Base-by-base conservation (phyloP, 208 protist species). In the Novymonas esmeraldas region DNA sequence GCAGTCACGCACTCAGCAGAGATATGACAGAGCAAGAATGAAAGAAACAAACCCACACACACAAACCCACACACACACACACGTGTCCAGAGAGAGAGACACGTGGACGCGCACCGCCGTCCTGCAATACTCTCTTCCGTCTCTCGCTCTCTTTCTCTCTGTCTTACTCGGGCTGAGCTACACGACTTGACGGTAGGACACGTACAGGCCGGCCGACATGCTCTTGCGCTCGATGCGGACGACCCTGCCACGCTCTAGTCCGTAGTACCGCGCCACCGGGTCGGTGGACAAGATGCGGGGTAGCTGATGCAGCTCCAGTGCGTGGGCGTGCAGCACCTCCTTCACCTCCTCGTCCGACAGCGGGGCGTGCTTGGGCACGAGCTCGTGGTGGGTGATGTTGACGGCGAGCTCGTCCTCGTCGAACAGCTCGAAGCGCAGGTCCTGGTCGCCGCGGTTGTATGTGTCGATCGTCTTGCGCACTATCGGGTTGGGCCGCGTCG, bases 381-480 rank as follows among this genome's bases (percentile, higher is more conserved):
- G 85, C 50, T 97, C 84, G 81, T 99, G 98, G 64, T 98, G 78
- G 0, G 98, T 99, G 63, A 99, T 98, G 81, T 99, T 99, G 52
- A 99, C 90, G 31, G 98, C 76, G 22, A 99, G 83, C 58, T 99
- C 96, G 38, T 90, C 84, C 78, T 99, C 96, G 34, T 95, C 77
- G 69, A 99, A 99, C 6, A 94, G 66, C 78, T 99, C 92, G 39
- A 99, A 84, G 18, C 90, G 79, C 48, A 93, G 45, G 41, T 68
- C 68, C n/a, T 70, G 54, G 36, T 81, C 79, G 51, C 77, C 79
- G 24, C 87, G 82, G 70, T 94, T 95, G 60, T 85, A 67, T 41
- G 78, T 81, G 45, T 91, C 85, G 6, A 94, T 81, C 29, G 80
- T 76, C 57, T 89, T 86, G 61, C 82, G 78, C 31, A 91, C 83